Conservation (phyloP, 306 rosid genomes). For the Quercus parvula region DNA sequence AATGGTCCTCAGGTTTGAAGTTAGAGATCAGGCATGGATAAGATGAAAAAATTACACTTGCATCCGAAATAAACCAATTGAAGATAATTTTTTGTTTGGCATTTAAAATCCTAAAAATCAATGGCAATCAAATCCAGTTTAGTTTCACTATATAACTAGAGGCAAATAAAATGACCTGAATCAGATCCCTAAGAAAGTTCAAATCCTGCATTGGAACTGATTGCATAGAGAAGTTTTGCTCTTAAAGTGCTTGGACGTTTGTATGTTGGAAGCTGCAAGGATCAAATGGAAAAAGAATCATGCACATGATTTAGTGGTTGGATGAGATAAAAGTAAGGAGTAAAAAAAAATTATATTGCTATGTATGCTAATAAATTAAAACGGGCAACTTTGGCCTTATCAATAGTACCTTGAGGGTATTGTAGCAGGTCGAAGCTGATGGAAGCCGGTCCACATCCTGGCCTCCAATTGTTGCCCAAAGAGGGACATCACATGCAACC, state of each 20-base stretch:
- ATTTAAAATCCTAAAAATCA: neutral
- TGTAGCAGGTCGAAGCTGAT: conserved; percentile 97
- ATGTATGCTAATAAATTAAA: neutral
- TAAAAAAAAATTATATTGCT: neutral
- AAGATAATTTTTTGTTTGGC: neutral
- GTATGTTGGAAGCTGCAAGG: conserved; percentile 90
- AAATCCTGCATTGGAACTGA: conserved; percentile 91
- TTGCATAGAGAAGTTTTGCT: conserved; percentile 84
- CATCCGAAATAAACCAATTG: too few relatives aligned
- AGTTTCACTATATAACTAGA: conserved; percentile 4
- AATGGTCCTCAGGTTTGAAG: neutral
- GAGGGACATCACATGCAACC: conserved; percentile 86
- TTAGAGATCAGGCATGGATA: too few relatives aligned
- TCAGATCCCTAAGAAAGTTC: conserved; percentile 72
- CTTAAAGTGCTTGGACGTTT: conserved; percentile 84
- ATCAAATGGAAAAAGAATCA: conserved; percentile 7
- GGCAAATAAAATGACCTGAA: conserved; percentile 32
- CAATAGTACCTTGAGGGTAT: conserved; percentile 79
- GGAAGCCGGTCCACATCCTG: conserved; percentile 99
- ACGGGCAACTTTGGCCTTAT: conserved; percentile 6
- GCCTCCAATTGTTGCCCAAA: conserved; percentile 92
- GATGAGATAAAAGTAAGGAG: conserved; percentile 11
- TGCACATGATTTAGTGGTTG: conserved; percentile 16
- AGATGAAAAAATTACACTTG: neutral
- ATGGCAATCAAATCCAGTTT: conserved; percentile 9